A percentile compares a stretch with the other conserved stretches of the same genome.
Conservation (phyloP, 1,284 basidiomycete genomes). For the Pseudozyma sp. region DNA sequence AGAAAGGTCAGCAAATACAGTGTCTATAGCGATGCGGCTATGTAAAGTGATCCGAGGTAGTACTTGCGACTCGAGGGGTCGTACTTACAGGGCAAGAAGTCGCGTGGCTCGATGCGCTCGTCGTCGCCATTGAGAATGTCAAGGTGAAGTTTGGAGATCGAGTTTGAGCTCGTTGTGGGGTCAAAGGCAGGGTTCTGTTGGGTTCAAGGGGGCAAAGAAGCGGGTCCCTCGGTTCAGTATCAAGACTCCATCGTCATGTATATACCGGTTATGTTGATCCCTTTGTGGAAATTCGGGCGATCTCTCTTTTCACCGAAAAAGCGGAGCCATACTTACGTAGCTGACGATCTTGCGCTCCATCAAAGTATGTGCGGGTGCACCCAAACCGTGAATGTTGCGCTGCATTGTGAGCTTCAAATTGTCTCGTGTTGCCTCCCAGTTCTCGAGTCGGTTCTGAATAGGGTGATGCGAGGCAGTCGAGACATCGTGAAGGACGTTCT, state of each 20-base stretch:
- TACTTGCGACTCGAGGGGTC: not conserved
- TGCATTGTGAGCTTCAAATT: conserved; percentile 86
- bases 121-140: conserved; percentile 67
- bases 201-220: not conserved
- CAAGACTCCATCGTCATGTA: not conserved
- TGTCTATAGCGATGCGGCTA: not conserved
- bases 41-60: not conserved
- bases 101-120: conserved; percentile 62
- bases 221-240: not conserved
- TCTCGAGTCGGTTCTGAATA: conserved; percentile 63
- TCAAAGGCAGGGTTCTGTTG: conserved; percentile 38
- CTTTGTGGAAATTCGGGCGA: not conserved
- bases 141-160: conserved; percentile 61
- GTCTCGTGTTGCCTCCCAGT: conserved; percentile 91
- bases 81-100: conserved; percentile 64
- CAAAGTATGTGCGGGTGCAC: conserved; percentile 85
- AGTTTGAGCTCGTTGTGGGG: conserved; percentile 26
- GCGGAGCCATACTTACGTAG: conserved; percentile 73
- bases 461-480: conserved; percentile 57
- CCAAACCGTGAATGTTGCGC: conserved; percentile 85
- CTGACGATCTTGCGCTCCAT: conserved; percentile 93
- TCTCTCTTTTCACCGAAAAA: not conserved
- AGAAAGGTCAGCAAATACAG: conserved; percentile 1
- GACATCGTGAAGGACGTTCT: conserved; percentile 54
- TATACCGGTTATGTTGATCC: not conserved